These are phyloP conservation scores for Hippophae rhamnoides DNA, from an alignment of 306 rosid genomes.

Conservation along the genomic window DNA sequence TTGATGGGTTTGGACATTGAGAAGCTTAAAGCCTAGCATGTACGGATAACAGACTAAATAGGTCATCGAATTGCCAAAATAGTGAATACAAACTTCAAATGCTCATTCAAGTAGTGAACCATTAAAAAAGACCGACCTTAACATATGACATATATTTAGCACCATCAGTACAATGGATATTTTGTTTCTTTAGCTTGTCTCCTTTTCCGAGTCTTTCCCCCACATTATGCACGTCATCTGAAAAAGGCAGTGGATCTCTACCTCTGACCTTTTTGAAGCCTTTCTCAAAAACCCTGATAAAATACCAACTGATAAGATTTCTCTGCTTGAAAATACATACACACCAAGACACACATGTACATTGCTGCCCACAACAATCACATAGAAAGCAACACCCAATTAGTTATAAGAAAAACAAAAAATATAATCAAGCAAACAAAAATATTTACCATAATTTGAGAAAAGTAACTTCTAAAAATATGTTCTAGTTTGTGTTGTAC, in stretches of 20 bases:
- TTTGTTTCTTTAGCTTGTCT: conserved; percentile 42
- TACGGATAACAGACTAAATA: no score
- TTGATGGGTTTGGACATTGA: no score
- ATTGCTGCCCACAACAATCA: background rate
- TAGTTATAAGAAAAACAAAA: conserved; percentile 3
- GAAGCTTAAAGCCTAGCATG: no score
- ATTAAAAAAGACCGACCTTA: conserved; percentile 52
- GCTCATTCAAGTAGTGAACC: conserved; percentile 3
- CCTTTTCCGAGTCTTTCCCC: conserved; percentile 41
- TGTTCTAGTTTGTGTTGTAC: background rate
- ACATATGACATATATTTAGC: conserved; percentile 87
- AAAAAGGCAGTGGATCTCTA: conserved; percentile 32
- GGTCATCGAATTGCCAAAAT: no score
- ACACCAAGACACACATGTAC: background rate
- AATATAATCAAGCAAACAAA: background rate
- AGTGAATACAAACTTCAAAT: conserved; percentile 6
- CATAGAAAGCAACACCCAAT: background rate
- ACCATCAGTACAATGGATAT: conserved; percentile 45
- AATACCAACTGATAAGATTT: conserved; percentile 22
- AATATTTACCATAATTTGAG: background rate
- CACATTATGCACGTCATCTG: conserved; percentile 31
- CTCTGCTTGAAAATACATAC: background rate
- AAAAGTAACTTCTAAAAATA: background rate
- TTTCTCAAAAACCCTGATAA: conserved; percentile 46
- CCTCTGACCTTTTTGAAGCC: conserved; percentile 37